Percentiles rank a stretch among this genome's conserved stretches.
Evolutionary conservation across 306 rosid genomes (phyloP).

Genomic region (Ceratonia siliqua): DNA sequence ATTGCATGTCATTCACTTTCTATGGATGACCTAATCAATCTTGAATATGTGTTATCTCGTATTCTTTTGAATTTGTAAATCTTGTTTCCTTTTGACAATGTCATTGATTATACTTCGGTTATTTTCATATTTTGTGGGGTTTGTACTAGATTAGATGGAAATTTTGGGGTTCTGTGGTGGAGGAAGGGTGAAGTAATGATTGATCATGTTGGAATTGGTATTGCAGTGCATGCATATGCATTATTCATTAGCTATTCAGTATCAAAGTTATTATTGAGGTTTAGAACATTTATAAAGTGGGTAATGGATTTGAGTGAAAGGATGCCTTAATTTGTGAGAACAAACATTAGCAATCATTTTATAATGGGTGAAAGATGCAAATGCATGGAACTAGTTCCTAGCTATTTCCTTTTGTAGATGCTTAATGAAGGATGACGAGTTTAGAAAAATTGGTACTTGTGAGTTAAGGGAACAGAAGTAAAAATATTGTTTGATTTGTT

Average conservation of each 20-base stretch:
- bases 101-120: not conserved
- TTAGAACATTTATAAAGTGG: not conserved
- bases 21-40: constrained; percentile 6
- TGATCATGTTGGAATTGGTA: constrained; percentile 9
- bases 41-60: not conserved
- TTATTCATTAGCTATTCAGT: constrained; percentile 5
- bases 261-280: not conserved
- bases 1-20: not conserved
- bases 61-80: not conserved
- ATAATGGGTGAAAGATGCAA: not conserved
- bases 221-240: not conserved
- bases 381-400: not conserved
- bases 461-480: constrained; percentile 13
- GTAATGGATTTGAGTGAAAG: not conserved
- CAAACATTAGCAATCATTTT: not conserved
- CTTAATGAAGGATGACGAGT: not conserved
- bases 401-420: not conserved
- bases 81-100: not conserved
- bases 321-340: not conserved
- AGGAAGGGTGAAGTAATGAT: not conserved
- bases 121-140: not conserved
- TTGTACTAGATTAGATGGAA: constrained; percentile 7
- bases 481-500: not conserved
- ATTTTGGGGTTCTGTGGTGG: not conserved
- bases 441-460: not conserved